Evolutionary conservation across 2,329 filamentous ascomycete species (phyloP).

Genomic region (Alternaria novae-zelandiae): DNA sequence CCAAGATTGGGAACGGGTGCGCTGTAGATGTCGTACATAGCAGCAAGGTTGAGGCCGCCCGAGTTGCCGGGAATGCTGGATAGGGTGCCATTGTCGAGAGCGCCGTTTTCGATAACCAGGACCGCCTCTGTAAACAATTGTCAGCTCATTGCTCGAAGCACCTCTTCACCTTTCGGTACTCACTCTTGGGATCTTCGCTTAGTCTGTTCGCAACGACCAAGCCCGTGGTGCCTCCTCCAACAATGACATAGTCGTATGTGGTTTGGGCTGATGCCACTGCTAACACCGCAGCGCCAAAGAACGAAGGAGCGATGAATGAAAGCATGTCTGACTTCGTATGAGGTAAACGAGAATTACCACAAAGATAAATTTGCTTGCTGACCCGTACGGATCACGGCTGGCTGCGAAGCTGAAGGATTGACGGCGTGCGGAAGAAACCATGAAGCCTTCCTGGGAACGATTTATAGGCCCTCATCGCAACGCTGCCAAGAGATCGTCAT

Average conservation of each 20-base stretch:
- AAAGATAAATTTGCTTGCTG: background rate
- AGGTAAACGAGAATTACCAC: background rate
- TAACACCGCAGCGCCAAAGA: background rate
- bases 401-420: background rate
- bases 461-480: background rate
- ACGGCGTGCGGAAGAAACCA: background rate
- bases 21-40: conserved; percentile 19
- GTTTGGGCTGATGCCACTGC: background rate
- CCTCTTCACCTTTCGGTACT: background rate
- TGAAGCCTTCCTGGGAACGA: background rate
- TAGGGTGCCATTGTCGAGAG: conserved; percentile 11
- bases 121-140: conserved; percentile 15
- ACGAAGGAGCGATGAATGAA: background rate
- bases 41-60: conserved; percentile 14
- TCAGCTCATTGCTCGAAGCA: background rate
- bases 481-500: background rate
- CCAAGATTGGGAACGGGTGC: conserved; percentile 24
- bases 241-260: conserved; percentile 32
- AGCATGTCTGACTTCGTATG: background rate
- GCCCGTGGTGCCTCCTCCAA: conserved; percentile 31
- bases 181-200: conserved; percentile 19
- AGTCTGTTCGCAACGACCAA: conserved; percentile 28
- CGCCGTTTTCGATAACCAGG: conserved; percentile 26
- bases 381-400: background rate
- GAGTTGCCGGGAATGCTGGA: conserved; percentile 19